A percentile compares a stretch with the other conserved stretches of the same genome.
Conservation (phyloP, 768 basidiomycete genomes). For the Termitomyces sp. region DNA sequence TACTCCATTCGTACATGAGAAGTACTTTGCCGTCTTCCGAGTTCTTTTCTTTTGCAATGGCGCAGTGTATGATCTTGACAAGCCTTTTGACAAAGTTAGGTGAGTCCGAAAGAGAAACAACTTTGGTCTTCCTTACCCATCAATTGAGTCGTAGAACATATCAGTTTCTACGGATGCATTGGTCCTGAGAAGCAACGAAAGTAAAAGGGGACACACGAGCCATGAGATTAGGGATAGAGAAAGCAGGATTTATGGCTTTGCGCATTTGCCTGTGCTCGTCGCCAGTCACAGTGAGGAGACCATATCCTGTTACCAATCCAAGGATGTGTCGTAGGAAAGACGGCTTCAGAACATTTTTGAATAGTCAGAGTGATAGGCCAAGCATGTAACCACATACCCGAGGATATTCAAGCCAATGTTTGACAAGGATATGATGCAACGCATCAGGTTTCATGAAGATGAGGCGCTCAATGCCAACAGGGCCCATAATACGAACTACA, state of each 20-base stretch:
- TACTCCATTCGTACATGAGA: slow-evolving; percentile 45
- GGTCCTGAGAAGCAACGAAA: background rate
- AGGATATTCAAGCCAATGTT: slow-evolving; percentile 43
- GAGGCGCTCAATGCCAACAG: slow-evolving; percentile 41
- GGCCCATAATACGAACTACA: slow-evolving; percentile 41
- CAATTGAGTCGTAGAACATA: slow-evolving; percentile 45
- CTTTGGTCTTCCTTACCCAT: slow-evolving; percentile 26
- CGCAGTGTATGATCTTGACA: slow-evolving; percentile 28
- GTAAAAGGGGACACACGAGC: slow-evolving; percentile 23
- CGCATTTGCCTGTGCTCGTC: slow-evolving; percentile 47
- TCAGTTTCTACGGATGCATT: slow-evolving; percentile 28
- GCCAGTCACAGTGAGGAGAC: slow-evolving; percentile 45
- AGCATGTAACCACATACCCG: slow-evolving; percentile 21
- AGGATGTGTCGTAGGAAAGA: slow-evolving; percentile 38
- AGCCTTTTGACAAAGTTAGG: slow-evolving; percentile 20
- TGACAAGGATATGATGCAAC: slow-evolving; percentile 37
- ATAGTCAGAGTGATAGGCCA: background rate
- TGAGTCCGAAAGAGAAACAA: background rate
- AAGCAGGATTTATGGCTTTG: slow-evolving; percentile 49
- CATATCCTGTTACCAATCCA: slow-evolving; percentile 40
- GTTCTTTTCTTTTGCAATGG: slow-evolving; percentile 22
- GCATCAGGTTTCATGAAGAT: slow-evolving; percentile 42
- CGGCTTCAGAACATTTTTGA: slow-evolving; percentile 26
- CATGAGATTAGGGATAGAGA: slow-evolving; percentile 40
- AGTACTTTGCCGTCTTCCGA: slow-evolving; percentile 26